These are phyloP conservation scores for Trichoderma gracile DNA, from an alignment of 2,329 filamentous ascomycete genomes.

Conservation along the genomic window DNA sequence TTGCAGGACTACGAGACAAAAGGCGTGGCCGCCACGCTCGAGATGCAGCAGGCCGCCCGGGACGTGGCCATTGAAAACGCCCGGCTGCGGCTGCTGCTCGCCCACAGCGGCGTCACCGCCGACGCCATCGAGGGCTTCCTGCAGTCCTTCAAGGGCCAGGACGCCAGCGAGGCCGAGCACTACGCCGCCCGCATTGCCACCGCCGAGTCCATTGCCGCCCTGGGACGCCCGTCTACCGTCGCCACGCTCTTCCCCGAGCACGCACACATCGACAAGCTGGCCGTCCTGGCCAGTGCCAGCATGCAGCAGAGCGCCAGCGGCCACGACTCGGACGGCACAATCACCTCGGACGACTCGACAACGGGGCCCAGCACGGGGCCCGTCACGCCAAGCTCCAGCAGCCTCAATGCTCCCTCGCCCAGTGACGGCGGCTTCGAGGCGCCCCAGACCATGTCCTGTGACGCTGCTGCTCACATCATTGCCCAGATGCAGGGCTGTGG, in stretches of 20 bases:
- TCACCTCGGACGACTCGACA: constrained; percentile 31
- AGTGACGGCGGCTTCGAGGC: constrained; percentile 30
- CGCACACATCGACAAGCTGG: constrained; percentile 39
- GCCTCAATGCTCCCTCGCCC: constrained; percentile 25
- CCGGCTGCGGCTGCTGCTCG: constrained; percentile 46
- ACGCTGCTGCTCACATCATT: constrained; percentile 41
- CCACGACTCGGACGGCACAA: constrained; percentile 16
- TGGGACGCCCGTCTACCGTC: constrained; percentile 17
- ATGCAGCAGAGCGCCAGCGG: constrained; percentile 34
- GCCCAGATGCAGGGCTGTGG: constrained; percentile 43
- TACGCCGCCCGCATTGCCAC: constrained; percentile 15
- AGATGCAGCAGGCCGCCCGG: constrained; percentile 56
- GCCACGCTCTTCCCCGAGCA: constrained; percentile 25
- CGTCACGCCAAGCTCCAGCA: constrained; percentile 29
- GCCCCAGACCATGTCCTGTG: constrained; percentile 40
- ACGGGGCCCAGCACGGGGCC: constrained; percentile 28
- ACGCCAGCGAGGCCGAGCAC: constrained; percentile 33
- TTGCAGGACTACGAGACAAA: constrained; percentile 50
- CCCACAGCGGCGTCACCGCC: constrained; percentile 42
- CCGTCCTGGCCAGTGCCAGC: constrained; percentile 44
- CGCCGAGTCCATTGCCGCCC: constrained; percentile 14
- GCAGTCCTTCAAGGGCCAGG: constrained; percentile 39
- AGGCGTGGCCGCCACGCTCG: constrained; percentile 51
- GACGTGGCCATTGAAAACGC: constrained; percentile 52
- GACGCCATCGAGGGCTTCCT: constrained; percentile 46